Evolutionary conservation across 306 rosid genomes (phyloP).

Genomic region (Gynostemma pentaphyllum): DNA sequence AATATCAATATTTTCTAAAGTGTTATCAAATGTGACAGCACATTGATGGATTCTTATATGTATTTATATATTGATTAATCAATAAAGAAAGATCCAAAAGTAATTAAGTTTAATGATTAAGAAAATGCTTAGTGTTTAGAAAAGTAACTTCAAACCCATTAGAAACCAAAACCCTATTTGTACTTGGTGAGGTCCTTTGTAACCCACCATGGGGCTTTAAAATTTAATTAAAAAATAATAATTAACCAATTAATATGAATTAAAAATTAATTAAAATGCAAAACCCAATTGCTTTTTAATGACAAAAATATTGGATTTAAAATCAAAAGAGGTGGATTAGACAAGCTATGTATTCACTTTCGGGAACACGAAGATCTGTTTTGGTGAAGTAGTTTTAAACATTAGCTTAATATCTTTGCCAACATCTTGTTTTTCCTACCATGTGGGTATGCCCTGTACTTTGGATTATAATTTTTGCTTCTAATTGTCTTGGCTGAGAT

Average conservation of each 20-base stretch:
- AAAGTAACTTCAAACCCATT: background rate
- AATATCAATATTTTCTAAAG: background rate
- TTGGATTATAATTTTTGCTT: background rate
- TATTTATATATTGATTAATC: too few relatives aligned
- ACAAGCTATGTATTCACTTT: slow-evolving; percentile 8
- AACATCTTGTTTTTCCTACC: slow-evolving; percentile 1
- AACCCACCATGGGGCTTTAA: background rate
- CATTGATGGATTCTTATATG: slow-evolving; percentile 2
- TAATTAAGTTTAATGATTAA: background rate
- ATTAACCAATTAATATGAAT: too few relatives aligned
- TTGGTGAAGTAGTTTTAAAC: background rate
- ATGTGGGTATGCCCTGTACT: background rate
- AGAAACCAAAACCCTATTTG: slow-evolving; percentile 1
- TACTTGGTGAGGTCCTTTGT: background rate
- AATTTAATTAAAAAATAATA: background rate
- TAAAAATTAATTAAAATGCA: background rate
- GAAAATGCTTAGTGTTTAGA: background rate
- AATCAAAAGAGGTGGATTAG: slow-evolving; percentile 3
- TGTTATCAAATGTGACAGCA: slow-evolving; percentile 1
- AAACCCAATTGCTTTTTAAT: background rate
- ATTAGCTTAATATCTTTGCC: background rate
- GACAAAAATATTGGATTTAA: background rate
- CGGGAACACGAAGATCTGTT: slow-evolving; percentile 8
- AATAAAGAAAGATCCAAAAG: background rate
- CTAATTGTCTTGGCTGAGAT: background rate